phyloP scores from a whole-genome alignment of 2,329 filamentous ascomycete species.

The Cadophora gregata region DNA sequence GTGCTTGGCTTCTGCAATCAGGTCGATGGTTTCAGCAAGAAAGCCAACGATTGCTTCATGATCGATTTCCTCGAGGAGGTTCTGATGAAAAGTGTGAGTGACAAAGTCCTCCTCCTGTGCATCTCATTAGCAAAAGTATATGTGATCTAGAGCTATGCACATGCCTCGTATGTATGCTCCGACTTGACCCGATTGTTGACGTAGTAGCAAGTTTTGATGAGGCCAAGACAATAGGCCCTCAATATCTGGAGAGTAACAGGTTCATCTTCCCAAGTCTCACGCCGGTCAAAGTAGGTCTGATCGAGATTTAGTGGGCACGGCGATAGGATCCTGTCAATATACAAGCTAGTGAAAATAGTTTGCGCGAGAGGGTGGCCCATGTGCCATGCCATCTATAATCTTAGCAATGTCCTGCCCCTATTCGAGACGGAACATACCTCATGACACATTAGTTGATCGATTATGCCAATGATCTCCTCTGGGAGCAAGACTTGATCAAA shows the following conservation, averaged over 20 bases:
- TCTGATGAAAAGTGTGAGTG: conserved; percentile 85
- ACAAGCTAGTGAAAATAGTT: conserved; percentile 90
- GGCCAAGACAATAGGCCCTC: conserved; percentile 82
- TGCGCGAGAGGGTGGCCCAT: conserved; percentile 94
- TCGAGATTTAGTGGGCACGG: conserved; percentile 68
- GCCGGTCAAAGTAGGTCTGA: conserved; percentile 38
- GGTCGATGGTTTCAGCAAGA: conserved; percentile 43
- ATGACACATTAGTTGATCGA: conserved; percentile 88
- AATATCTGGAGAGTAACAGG: conserved; percentile 68
- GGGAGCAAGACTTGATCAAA: conserved; percentile 70
- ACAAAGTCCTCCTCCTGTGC: conserved; percentile 92
- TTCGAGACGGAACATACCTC: conserved; percentile 61
- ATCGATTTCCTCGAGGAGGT: conserved; percentile 70
- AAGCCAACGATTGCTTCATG: conserved; percentile 47
- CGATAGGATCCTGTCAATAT: conserved; percentile 83
- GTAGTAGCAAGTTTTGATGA: conserved; percentile 82
- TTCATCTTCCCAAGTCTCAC: conserved; percentile 37
- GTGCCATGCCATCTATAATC: conserved; percentile 86
- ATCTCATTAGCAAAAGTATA: conserved; percentile 12
- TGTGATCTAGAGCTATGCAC: conserved; percentile 30
- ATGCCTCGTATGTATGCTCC: conserved; percentile 91
- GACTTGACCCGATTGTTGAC: conserved; percentile 78
- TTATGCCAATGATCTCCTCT: conserved; percentile 86
- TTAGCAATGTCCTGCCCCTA: conserved; percentile 18
- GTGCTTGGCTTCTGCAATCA: conserved; percentile 32